These are phyloP conservation scores for Hevea brasiliensis DNA, from an alignment of 345 rosid species.

Conservation along the genomic window DNA sequence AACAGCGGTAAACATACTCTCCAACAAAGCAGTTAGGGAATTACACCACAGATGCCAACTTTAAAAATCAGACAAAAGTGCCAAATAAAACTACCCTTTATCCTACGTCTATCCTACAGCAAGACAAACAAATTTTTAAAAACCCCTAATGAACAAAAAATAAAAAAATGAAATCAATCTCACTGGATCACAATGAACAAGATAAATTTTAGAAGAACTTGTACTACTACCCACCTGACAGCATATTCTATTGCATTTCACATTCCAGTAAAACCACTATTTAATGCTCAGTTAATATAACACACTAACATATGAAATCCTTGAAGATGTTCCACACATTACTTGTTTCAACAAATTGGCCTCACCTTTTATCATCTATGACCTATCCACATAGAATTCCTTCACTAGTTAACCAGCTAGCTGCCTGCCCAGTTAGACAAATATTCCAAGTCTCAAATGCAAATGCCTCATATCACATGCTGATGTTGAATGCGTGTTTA, in stretches of 20 bases:
- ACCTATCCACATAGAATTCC: neutral
- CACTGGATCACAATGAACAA: neutral
- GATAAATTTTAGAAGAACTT: neutral
- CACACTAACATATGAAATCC: neutral
- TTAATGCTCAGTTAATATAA: neutral
- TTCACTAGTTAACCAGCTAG: neutral
- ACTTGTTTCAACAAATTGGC: neutral
- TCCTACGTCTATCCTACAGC: neutral
- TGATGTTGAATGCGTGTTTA: neutral
- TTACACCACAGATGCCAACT: too few relatives aligned
- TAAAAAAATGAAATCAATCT: neutral
- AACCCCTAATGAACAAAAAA: neutral
- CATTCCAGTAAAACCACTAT: neutral
- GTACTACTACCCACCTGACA: too few relatives aligned
- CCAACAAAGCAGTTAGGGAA: neutral
- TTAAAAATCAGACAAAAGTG: neutral
- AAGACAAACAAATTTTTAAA: neutral
- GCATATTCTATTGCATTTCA: neutral
- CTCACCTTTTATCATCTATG: neutral
- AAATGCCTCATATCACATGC: neutral
- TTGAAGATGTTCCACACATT: neutral
- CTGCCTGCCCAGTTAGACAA: neutral
- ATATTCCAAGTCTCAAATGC: neutral
- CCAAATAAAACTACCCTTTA: neutral
- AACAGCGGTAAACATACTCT: neutral